Conservation (phyloP, 202 grass and related monocot species). For the Brachypodium distachyon region DNA sequence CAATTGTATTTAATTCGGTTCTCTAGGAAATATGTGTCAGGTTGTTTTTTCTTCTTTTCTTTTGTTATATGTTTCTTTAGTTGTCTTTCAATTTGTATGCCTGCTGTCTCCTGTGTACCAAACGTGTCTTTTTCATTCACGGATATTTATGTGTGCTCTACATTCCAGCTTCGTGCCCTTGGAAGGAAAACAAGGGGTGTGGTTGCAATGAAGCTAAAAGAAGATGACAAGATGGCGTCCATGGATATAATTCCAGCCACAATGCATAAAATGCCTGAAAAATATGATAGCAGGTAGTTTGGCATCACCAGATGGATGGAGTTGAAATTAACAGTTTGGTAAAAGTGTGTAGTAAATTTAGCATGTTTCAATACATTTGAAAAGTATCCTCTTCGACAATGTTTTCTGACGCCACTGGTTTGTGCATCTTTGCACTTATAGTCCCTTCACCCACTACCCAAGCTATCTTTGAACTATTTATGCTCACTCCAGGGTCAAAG, state of each 20-base stretch:
- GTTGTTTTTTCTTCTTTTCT: background rate
- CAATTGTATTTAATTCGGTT: background rate
- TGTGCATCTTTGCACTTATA: background rate
- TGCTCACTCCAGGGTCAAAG: constrained; percentile 31
- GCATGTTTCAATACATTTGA: background rate
- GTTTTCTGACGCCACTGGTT: background rate
- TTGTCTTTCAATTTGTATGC: background rate
- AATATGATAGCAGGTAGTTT: constrained; percentile 41
- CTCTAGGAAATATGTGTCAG: background rate
- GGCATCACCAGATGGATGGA: background rate
- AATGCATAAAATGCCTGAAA: constrained; percentile 56
- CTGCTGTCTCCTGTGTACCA: background rate
- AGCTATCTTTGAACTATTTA: constrained; percentile 2
- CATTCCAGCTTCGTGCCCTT: constrained; percentile 60
- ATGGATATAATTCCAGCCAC: constrained; percentile 85
- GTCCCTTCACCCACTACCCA: background rate
- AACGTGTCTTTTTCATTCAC: background rate
- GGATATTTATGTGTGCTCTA: constrained; percentile 5
- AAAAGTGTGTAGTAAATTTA: constrained; percentile 5
- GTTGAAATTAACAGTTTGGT: background rate
- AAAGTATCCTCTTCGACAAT: background rate
- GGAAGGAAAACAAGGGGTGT: constrained; percentile 77
- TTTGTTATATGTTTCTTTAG: background rate
- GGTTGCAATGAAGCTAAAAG: constrained; percentile 74
- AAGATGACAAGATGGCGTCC: constrained; percentile 75